A percentile compares a stretch with the other conserved stretches of the same genome.
Evolutionary conservation across 202 grass and related monocot genomes (phyloP).

Genomic region (Carex arenaria): DNA sequence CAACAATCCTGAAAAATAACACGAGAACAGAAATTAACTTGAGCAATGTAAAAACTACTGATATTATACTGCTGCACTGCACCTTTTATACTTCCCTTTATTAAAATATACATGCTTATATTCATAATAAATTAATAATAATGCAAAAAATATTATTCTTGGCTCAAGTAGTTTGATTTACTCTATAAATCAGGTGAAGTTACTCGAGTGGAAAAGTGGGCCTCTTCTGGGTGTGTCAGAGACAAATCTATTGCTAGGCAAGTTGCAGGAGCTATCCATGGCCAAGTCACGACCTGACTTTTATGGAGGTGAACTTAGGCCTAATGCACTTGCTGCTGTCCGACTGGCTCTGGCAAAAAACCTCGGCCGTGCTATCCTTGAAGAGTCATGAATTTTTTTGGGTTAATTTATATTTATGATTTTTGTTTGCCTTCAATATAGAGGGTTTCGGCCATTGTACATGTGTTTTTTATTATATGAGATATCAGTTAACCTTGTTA

Average conservation of each 20-base stretch:
- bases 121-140: neutral
- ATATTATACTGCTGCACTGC: neutral
- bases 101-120: neutral
- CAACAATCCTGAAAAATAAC: neutral
- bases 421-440: neutral
- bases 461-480: slow-evolving; percentile 6
- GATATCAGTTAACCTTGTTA: neutral
- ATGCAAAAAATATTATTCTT: slow-evolving; percentile 4
- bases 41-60: neutral
- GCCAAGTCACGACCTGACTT: slow-evolving; percentile 69
- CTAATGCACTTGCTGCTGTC: slow-evolving; percentile 51
- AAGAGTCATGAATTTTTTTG: slow-evolving; percentile 48
- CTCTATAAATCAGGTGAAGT: slow-evolving; percentile 45
- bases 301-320: slow-evolving; percentile 40
- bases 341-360: slow-evolving; percentile 74
- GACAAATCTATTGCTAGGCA: slow-evolving; percentile 75
- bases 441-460: neutral
- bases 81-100: neutral
- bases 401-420: neutral
- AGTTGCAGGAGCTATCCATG: slow-evolving; percentile 79
- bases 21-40: neutral
- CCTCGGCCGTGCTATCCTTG: slow-evolving; percentile 63
- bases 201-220: slow-evolving; percentile 61
- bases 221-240: slow-evolving; percentile 67
- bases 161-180: neutral